Evolutionary conservation across 805 yeast species (phyloP).

Genomic region (Candida chilensis): DNA sequence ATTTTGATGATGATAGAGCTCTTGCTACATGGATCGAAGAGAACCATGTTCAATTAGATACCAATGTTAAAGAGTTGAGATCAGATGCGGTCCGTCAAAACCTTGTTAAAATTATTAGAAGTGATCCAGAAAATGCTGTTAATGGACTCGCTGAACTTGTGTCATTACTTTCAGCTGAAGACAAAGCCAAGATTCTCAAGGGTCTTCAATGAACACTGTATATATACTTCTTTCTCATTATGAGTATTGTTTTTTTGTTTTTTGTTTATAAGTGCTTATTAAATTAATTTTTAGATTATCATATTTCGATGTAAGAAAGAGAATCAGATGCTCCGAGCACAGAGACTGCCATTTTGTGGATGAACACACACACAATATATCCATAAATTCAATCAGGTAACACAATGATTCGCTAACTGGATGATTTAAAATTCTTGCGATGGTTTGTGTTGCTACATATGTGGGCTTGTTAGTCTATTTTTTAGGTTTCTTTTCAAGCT

Average conservation of each 20-base stretch:
- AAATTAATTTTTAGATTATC: too few relatives aligned
- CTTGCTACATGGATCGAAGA: constrained; percentile 84
- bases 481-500: too few relatives aligned
- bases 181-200: constrained; percentile 33
- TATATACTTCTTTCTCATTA: background rate
- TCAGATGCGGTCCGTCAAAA: constrained; percentile 58
- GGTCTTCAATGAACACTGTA: constrained; percentile 9
- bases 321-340: too few relatives aligned
- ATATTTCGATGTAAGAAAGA: too few relatives aligned
- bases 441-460: too few relatives aligned
- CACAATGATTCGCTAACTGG: too few relatives aligned
- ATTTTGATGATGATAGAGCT: constrained; percentile 62
- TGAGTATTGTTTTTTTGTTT: background rate
- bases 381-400: too few relatives aligned
- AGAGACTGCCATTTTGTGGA: too few relatives aligned
- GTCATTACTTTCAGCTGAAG: constrained; percentile 42
- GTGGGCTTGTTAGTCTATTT: too few relatives aligned
- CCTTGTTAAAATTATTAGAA: constrained; percentile 49
- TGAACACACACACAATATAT: too few relatives aligned
- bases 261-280: too few relatives aligned
- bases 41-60: constrained; percentile 55
- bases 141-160: constrained; percentile 48
- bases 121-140: constrained; percentile 41
- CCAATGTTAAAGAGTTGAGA: constrained; percentile 53
- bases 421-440: too few relatives aligned